These are phyloP conservation scores for Ophiostoma perfectum DNA, from an alignment of 2,329 filamentous ascomycete genomes.

Conservation along the genomic window DNA sequence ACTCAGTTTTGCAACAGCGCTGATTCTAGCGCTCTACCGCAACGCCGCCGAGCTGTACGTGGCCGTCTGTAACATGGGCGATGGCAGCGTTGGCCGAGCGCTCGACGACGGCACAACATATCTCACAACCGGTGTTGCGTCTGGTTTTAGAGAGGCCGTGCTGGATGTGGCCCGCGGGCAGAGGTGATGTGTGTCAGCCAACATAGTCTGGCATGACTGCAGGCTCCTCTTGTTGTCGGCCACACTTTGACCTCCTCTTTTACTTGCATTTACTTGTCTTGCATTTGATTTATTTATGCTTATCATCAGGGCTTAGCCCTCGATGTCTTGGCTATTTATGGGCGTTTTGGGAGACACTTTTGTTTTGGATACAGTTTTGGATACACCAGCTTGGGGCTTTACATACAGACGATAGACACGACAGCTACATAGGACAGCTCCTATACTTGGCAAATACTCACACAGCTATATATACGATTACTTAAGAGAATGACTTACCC, in stretches of 20 bases:
- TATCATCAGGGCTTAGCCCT: background rate
- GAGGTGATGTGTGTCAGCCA: background rate
- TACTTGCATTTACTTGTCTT: no score
- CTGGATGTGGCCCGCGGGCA: constrained; percentile 25
- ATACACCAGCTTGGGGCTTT: background rate
- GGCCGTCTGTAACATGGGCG: constrained; percentile 24
- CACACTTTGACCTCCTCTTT: background rate
- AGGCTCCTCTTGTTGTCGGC: background rate
- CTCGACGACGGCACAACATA: constrained; percentile 28
- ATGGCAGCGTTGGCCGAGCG: constrained; percentile 26
- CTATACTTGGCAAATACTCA: background rate
- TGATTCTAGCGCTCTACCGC: constrained; percentile 20
- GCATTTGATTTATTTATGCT: background rate
- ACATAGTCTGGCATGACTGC: background rate
- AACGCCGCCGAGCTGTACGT: constrained; percentile 22
- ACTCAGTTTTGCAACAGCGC: constrained; percentile 19
- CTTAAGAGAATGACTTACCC: background rate
- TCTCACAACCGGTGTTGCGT: constrained; percentile 28
- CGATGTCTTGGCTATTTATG: background rate
- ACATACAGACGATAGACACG: constrained; percentile 15
- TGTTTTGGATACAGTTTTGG: background rate
- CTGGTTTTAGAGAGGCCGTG: constrained; percentile 29
- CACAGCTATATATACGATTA: background rate
- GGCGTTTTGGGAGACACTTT: background rate
- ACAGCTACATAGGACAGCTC: constrained; percentile 10